phyloP scores from a whole-genome alignment of 805 yeast species.

The Starmerella tilneyi region DNA sequence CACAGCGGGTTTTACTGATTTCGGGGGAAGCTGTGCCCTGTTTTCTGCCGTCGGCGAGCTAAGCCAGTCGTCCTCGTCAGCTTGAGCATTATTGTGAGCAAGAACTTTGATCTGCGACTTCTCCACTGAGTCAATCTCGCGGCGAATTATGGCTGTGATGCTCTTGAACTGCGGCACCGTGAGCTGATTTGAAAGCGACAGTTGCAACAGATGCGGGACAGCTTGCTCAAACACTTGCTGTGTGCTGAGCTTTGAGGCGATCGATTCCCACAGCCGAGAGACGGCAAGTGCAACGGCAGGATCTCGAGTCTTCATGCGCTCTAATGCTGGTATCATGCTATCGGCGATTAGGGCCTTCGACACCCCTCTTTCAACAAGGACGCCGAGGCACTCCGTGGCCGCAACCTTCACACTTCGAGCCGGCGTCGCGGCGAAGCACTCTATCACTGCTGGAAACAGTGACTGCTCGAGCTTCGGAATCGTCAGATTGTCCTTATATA shows the following conservation, averaged over 20 bases:
- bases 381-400: slow-evolving; percentile 16
- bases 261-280: slow-evolving; percentile 35
- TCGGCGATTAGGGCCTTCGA: slow-evolving; percentile 67
- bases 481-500: slow-evolving; percentile 43
- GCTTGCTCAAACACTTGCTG: slow-evolving; percentile 45
- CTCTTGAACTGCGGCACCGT: slow-evolving; percentile 36
- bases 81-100: slow-evolving; percentile 13
- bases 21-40: neutral
- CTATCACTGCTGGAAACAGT: slow-evolving; percentile 62
- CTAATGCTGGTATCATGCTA: slow-evolving; percentile 68
- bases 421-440: slow-evolving; percentile 73
- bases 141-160: slow-evolving; percentile 35
- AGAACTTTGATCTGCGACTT: slow-evolving; percentile 30
- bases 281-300: slow-evolving; percentile 48
- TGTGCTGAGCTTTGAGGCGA: slow-evolving; percentile 36
- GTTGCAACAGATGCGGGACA: slow-evolving; percentile 44
- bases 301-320: slow-evolving; percentile 67
- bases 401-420: slow-evolving; percentile 64
- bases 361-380: slow-evolving; percentile 30
- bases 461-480: slow-evolving; percentile 62
- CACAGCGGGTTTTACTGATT: neutral
- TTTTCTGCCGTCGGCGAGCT: neutral
- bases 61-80: slow-evolving; percentile 19
- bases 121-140: slow-evolving; percentile 39
- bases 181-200: slow-evolving; percentile 40